Base-by-base conservation (phyloP, 345 rosid genomes). In the Chamaenerion angustifolium region DNA sequence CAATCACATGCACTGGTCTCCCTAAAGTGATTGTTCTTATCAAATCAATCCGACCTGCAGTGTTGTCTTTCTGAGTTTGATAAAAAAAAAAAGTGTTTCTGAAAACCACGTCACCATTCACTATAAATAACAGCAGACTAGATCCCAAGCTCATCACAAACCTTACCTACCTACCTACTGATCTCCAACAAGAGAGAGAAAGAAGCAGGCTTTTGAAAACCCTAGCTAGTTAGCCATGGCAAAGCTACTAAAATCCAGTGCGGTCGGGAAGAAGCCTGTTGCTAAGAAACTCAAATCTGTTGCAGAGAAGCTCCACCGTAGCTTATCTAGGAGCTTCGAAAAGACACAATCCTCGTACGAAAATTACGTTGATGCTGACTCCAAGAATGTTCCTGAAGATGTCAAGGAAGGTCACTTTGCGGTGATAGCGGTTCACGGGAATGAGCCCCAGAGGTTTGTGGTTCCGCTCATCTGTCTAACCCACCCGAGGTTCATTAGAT, bases 341-440 rank as follows among this genome's bases (percentile, higher is more conserved):
- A 63, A 48, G 55, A 71, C 48, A 48, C 44, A 10, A 12, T 61
- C 60, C 6, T 52, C 10, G 10, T 56, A 63, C 12, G 63, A 61
- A 49, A n/a, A n/a, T n/a, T n/a, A n/a, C n/a, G n/a, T n/a, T n/a
- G n/a, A n/a, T n/a, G 42, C 1, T 16, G 25, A 42, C 10, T 37
- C 18, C 6, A 42, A 47, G 1, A 42, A 35, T 9, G 79, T 77
- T 47, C 89, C 89, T 0, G 67, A 75, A 54, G 94, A 85, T 52
- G 89, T 85, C 15, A 81, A 81, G 55, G 78, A 77, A 72, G 85
- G 90, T 14, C 90, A 85, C 46, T 74, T 85, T 4, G 80, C 78
- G 0, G 87, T 85, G 41, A 49, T 79, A 19, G 83, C 87, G 2
- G 67, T 71, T 53, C 76, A 77, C 12, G 72, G 72, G 1, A 43